phyloP scores from a whole-genome alignment of 2,329 filamentous ascomycete genomes.

The Fusarium continuum region DNA sequence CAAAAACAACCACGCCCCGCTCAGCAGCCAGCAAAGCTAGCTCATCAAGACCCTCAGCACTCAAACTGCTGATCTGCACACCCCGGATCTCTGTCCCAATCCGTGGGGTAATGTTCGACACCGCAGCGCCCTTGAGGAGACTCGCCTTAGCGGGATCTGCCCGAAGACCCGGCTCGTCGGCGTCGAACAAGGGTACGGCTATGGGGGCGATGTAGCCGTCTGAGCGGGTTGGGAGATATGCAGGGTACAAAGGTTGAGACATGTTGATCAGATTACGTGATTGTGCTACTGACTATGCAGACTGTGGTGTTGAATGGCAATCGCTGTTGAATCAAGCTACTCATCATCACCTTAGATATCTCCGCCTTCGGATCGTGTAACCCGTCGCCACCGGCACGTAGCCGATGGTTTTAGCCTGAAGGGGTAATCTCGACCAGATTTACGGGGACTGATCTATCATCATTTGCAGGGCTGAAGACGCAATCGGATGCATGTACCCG shows the following conservation, averaged over 20 bases:
- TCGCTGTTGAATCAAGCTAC: neutral
- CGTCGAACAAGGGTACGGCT: slow-evolving; percentile 42
- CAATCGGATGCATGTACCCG: slow-evolving; percentile 15
- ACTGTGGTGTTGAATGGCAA: neutral
- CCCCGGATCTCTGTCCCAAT: slow-evolving; percentile 45
- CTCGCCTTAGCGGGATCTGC: slow-evolving; percentile 42
- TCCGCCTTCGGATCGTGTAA: slow-evolving; percentile 12
- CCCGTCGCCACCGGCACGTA: slow-evolving; percentile 3
- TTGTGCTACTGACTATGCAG: neutral
- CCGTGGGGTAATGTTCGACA: slow-evolving; percentile 42
- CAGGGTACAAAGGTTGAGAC: slow-evolving; percentile 45
- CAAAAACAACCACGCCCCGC: slow-evolving; percentile 47
- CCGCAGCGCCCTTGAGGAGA: slow-evolving; percentile 30
- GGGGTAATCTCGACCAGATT: neutral
- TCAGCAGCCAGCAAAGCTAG: slow-evolving; percentile 46
- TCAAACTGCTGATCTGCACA: slow-evolving; percentile 43
- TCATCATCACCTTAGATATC: neutral
- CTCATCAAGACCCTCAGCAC: slow-evolving; percentile 42
- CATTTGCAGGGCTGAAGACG: slow-evolving; percentile 26
- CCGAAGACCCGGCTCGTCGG: slow-evolving; percentile 44
- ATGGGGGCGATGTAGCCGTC: slow-evolving; percentile 44
- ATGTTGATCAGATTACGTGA: neutral
- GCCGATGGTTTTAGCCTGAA: slow-evolving; percentile 21
- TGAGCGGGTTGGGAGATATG: slow-evolving; percentile 46
- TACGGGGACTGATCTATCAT: neutral